Evolutionary conservation across 495 filamentous ascomycete genomes (phyloP), one percentile per base, ranked within the genome.

Genomic region (Penicillium samsonianum): DNA sequence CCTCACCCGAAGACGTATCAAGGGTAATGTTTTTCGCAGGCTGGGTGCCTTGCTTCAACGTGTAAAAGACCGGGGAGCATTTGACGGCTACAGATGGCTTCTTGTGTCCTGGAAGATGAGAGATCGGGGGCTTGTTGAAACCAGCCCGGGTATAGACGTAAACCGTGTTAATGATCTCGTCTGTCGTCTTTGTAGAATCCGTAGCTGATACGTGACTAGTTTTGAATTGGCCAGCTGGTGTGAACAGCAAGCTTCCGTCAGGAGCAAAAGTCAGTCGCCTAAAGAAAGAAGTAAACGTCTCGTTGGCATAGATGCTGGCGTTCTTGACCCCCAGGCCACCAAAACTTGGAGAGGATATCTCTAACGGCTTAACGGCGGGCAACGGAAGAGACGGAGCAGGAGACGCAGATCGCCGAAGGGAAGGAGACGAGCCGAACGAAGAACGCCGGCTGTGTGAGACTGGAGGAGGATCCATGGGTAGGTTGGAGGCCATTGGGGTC

Each of bases 71-170:
- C 0, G 95, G 92, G 2, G 93, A 99, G 72, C 94, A 99, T 68
- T 89, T 88, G 44, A 99, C 90, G 4, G 91, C 95, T 12, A 99
- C 90, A 2, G 95, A 99, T 9, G 95, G 93, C 68, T 99, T 99
- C 78, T 97, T 99, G 65, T 97, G 93, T 2, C 94, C 95, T 0
- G 95, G 95, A 30, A 99, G 82, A 74, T 97, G 93, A n/a, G 95
- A 91, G 55, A 99, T 90, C 16, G 95, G 95, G 14, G 95, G 92
- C 68, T 93, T 97, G 72, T 96, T 98, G 64, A 99, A 89, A 12
- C 95, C 95, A 17, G 91, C 95, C 57, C 95, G 83, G 0, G 93
- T 97, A 68, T 99, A 99, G 45, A 99, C 91, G 72, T 98, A 99
- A 26, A 98, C 95, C 0, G 95, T 99, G 67, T 99, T 99, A 73